phyloP scores from a whole-genome alignment of 2,329 filamentous ascomycete species.

The Curvularia lunata region DNA sequence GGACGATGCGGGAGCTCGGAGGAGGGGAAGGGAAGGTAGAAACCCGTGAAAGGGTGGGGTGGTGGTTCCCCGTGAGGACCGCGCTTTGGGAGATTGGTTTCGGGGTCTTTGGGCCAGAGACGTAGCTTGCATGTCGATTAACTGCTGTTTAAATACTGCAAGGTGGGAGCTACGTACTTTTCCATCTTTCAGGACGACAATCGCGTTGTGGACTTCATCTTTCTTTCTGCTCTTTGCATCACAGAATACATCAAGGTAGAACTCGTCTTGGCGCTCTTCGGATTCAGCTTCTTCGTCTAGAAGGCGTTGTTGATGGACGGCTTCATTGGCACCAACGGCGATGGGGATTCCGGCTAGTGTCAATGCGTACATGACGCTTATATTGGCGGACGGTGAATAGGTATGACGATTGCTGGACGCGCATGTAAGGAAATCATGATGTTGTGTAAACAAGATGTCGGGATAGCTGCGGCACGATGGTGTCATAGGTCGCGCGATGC shows the following conservation, averaged over 20 bases:
- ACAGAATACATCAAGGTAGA: slow-evolving; percentile 57
- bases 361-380: slow-evolving; percentile 37
- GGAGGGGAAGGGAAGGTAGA: slow-evolving; percentile 57
- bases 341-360: slow-evolving; percentile 54
- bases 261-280: slow-evolving; percentile 57
- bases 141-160: neutral
- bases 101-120: slow-evolving; percentile 47
- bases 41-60: slow-evolving; percentile 58
- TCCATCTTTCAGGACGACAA: slow-evolving; percentile 54
- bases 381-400: neutral
- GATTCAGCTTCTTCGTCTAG: slow-evolving; percentile 57
- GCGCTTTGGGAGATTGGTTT: slow-evolving; percentile 36
- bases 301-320: slow-evolving; percentile 56
- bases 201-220: slow-evolving; percentile 51
- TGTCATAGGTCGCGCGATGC: slow-evolving; percentile 32
- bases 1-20: slow-evolving; percentile 48
- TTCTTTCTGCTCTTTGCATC: slow-evolving; percentile 46
- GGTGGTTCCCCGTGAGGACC: slow-evolving; percentile 29
- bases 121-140: slow-evolving; percentile 33
- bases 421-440: slow-evolving; percentile 12
- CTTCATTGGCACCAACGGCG: slow-evolving; percentile 58
- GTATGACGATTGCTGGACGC: neutral
- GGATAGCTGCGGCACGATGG: slow-evolving; percentile 28
- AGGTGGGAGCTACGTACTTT: slow-evolving; percentile 44
- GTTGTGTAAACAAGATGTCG: slow-evolving; percentile 20